These are phyloP conservation scores for Hyphopichia wangnamkhiaoensis DNA, from an alignment of 1,139 yeast species.

Conservation along the genomic window DNA sequence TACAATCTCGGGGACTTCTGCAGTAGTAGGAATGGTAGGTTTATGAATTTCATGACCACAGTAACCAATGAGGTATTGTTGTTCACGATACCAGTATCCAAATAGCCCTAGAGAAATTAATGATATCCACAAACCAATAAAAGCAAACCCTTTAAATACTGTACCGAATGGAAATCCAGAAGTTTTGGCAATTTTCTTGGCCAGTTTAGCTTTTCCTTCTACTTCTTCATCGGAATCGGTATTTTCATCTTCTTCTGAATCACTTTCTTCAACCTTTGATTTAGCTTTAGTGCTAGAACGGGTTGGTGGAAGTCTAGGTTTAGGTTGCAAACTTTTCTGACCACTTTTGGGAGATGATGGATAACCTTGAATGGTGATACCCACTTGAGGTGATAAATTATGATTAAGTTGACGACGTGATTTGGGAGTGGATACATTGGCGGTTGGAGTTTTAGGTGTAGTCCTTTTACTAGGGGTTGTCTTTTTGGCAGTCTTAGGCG, in stretches of 20 bases:
- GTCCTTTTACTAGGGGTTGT: background rate
- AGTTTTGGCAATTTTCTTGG: background rate
- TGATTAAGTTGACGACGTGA: slow-evolving; percentile 1
- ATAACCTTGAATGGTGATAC: slow-evolving; percentile 26
- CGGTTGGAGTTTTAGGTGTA: background rate
- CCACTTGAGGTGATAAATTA: slow-evolving; percentile 27
- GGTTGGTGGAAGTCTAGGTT: slow-evolving; percentile 4
- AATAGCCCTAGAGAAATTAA: slow-evolving; percentile 30
- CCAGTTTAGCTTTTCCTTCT: background rate
- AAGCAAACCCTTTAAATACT: slow-evolving; percentile 9
- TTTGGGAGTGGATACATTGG: background rate
- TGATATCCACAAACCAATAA: slow-evolving; percentile 29
- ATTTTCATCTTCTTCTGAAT: slow-evolving; percentile 3
- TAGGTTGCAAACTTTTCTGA: slow-evolving; percentile 4
- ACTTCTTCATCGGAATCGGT: slow-evolving; percentile 3
- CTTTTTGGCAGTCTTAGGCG: slow-evolving; percentile 4
- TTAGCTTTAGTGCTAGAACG: slow-evolving; percentile 6
- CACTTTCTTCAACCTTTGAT: slow-evolving; percentile 8
- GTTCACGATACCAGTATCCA: slow-evolving; percentile 64
- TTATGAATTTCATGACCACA: slow-evolving; percentile 60
- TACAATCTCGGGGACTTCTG: slow-evolving; percentile 17
- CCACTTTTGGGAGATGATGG: slow-evolving; percentile 5
- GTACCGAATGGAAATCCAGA: background rate
- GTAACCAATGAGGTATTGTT: slow-evolving; percentile 59
- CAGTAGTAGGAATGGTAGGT: slow-evolving; percentile 30